Base-by-base conservation (phyloP, 768 basidiomycete species). In the Pleurotus salmoneostramineus region DNA sequence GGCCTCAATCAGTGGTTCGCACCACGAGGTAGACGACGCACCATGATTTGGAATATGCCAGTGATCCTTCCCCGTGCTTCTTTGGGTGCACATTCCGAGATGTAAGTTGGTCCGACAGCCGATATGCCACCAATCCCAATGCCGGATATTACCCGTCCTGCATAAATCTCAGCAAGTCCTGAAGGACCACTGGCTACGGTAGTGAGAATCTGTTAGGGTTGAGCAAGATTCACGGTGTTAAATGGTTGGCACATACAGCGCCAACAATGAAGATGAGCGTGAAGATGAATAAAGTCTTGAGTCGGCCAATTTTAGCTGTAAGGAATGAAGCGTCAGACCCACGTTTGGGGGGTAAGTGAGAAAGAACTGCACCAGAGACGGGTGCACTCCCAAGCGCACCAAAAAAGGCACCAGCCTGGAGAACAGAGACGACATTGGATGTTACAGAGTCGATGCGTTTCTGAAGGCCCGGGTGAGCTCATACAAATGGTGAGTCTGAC, bases 331-430 rank as follows among this genome's bases (percentile, higher is more conserved):
- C n/a, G n/a, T n/a, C n/a, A n/a, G n/a, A n/a, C n/a, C n/a, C n/a
- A n/a, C n/a, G n/a, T n/a, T n/a, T n/a, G n/a, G n/a, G n/a, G n/a
- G n/a, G n/a, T n/a, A n/a, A n/a, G n/a, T n/a, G 21, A 27, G 21
- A 27, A 27, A 27, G 21, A 27, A 27, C 21, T 27, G 21, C 58
- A 90, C 89, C 73, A 8, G 89, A 89, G 44, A 89, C 65, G 0
- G 87, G 87, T 1, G 88, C 87, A 62, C 85, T 87, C 7, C 81
- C 80, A 5, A 95, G 68, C 11, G 92, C 90, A 58, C 93, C 93
- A 65, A 94, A 94, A 79, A 94, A 93, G 0, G 91, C 90, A 8
- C 91, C 91, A 3, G 85, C 90, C 67, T 94, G 93, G 7, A 95
- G 78, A 3, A 94, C 89, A 3, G 93, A 91, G 14, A 95, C 93